Evolutionary conservation across 805 yeast species (phyloP).

Genomic region (Teunomyces atbi): DNA sequence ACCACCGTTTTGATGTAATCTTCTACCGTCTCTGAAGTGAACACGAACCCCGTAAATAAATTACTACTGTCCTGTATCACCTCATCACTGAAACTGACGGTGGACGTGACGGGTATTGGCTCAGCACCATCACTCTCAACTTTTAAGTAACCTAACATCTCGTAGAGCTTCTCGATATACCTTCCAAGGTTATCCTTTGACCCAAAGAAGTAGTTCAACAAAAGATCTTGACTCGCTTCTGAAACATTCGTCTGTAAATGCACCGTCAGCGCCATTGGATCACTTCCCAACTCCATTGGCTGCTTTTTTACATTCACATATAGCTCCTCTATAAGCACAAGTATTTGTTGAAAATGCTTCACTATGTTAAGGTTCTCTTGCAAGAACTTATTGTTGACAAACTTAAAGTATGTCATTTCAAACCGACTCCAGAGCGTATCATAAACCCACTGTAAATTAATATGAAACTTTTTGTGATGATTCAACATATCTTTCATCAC

Average conservation of each 20-base stretch:
- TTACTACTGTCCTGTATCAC: conserved; percentile 15
- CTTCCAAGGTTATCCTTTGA: conserved; percentile 19
- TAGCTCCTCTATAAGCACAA: conserved; percentile 10
- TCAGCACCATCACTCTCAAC: conserved; percentile 1
- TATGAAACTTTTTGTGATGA: conserved; percentile 2
- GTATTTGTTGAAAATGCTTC: neutral
- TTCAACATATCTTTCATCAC: conserved; percentile 10
- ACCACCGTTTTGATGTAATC: conserved; percentile 24
- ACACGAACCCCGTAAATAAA: conserved; percentile 19
- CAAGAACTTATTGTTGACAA: conserved; percentile 9
- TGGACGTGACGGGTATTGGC: conserved; percentile 15
- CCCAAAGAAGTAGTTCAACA: conserved; percentile 24
- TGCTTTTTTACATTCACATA: neutral
- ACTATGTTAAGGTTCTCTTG: neutral
- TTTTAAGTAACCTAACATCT: conserved; percentile 19
- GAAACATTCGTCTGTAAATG: neutral
- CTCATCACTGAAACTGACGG: conserved; percentile 14
- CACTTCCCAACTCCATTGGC: neutral
- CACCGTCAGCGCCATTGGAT: neutral
- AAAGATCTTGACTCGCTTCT: conserved; percentile 12
- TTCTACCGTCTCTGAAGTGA: conserved; percentile 17
- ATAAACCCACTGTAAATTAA: conserved; percentile 14
- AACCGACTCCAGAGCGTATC: conserved; percentile 12
- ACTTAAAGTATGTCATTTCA: conserved; percentile 12
- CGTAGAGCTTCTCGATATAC: conserved; percentile 24